Base-by-base conservation (phyloP, 2,329 filamentous ascomycete species). In the Colletotrichum tamarilloi region DNA sequence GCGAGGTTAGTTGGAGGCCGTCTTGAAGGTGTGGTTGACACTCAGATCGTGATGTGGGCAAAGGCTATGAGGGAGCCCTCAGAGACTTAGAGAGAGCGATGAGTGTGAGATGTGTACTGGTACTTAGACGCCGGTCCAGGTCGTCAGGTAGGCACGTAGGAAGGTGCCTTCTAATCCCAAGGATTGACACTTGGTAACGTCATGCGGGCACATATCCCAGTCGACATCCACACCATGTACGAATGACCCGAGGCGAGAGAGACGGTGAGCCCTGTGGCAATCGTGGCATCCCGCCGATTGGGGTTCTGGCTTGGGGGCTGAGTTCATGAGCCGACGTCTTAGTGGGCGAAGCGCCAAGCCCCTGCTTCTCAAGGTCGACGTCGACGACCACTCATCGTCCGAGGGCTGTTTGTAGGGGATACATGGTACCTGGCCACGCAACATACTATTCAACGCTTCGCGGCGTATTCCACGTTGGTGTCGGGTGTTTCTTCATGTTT, bases 211-310 rank as follows among this genome's bases (percentile, higher is more conserved):
- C 66, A 12, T 62, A 55, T 55, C 32, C 30, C 12, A 30, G 46
- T 32, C n/a, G 52, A 30, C 14, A 26, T 26, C 19, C 4, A 26
- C 38, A 14, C 22, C 22, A 22, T 24, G n/a, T 49, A 24, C 46
- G n/a, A 63, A 5, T 26, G 32, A 46, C 42, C 42, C 42, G 42
- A 49, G 42, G 19, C 9, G 9, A n/a, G 8, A 22, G 42, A n/a
- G 42, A 49, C 16, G 1, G 42, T n/a, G 42, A 8, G n/a, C 58
- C 42, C 66, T 68, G 58, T 68, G 58, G 30, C 32, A 68, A 68
- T 62, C 28, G 19, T 19, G 42, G n/a, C 16, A 9, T 49, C 8
- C 8, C 42, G 42, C 19, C 16, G 5, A 32, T n/a, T 38, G 28
- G 9, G n/a, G 8, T 42, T 28, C n/a, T 38, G 55, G 28, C 35